phyloP scores from a whole-genome alignment of 2,329 filamentous ascomycete genomes.

The Aspergillus pseudoglaucus region DNA sequence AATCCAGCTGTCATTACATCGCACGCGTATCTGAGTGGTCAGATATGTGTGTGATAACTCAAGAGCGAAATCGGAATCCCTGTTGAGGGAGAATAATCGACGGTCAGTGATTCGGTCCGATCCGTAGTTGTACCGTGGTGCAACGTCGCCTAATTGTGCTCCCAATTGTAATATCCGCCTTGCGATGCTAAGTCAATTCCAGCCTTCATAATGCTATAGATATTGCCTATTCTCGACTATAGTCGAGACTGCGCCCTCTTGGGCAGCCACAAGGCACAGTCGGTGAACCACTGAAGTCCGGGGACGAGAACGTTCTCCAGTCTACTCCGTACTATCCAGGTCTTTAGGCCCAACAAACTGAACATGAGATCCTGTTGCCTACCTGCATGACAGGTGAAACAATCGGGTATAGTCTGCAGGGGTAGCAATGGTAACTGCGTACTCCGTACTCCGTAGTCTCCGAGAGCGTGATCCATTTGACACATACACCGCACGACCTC shows the following conservation, averaged over 20 bases:
- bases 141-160: no score
- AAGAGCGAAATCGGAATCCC: neutral
- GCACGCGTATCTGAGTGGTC: neutral
- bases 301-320: neutral
- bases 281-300: neutral
- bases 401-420: neutral
- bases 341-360: neutral
- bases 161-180: no score
- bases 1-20: neutral
- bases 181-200: no score
- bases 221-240: neutral
- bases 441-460: no score
- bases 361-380: neutral
- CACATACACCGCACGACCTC: no score
- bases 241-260: neutral
- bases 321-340: neutral
- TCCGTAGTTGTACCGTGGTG: neutral
- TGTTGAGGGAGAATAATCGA: no score
- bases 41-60: no score
- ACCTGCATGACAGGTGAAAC: neutral
- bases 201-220: no score
- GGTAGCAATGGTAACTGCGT: no score
- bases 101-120: neutral
- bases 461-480: no score
- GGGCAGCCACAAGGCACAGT: neutral